These are phyloP conservation scores for Sporobolomyces roseus DNA, from an alignment of 768 basidiomycete species.

Conservation along the genomic window DNA sequence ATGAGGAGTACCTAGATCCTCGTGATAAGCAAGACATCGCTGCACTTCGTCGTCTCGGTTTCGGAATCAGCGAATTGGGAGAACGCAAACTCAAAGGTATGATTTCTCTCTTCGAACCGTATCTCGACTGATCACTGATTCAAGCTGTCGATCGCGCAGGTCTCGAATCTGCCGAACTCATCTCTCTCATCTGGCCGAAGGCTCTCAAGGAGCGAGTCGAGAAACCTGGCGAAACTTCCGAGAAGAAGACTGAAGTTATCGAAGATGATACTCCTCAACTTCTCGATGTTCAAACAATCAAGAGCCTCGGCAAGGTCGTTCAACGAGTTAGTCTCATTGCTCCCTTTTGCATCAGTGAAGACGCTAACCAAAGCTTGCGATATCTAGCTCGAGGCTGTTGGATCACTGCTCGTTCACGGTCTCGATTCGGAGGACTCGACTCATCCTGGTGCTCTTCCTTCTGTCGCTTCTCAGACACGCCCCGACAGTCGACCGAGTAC, in stretches of 20 bases:
- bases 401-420: conserved; percentile 25
- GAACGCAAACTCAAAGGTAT: conserved; percentile 85
- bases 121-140: not conserved
- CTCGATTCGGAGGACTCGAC: not conserved
- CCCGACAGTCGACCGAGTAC: conserved; percentile 13
- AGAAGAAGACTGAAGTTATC: conserved; percentile 35
- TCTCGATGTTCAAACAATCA: conserved; percentile 35
- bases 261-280: conserved; percentile 34
- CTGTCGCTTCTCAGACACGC: conserved; percentile 11
- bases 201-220: conserved; percentile 62
- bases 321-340: conserved; percentile 16
- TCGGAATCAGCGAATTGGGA: conserved; percentile 70
- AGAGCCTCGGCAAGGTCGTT: conserved; percentile 32
- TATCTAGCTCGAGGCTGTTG: conserved; percentile 35
- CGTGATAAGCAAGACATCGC: conserved; percentile 57
- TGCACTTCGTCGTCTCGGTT: conserved; percentile 67
- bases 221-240: conserved; percentile 4
- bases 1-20: conserved; percentile 46
- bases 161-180: conserved; percentile 78
- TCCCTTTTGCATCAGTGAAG: not conserved
- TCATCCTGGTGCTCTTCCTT: not conserved
- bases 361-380: not conserved
- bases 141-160: not conserved
- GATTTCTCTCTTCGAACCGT: not conserved
- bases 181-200: conserved; percentile 78